These are phyloP conservation scores for Entamoeba dispar DNA, from an alignment of 208 protist species.

Conservation along the genomic window DNA sequence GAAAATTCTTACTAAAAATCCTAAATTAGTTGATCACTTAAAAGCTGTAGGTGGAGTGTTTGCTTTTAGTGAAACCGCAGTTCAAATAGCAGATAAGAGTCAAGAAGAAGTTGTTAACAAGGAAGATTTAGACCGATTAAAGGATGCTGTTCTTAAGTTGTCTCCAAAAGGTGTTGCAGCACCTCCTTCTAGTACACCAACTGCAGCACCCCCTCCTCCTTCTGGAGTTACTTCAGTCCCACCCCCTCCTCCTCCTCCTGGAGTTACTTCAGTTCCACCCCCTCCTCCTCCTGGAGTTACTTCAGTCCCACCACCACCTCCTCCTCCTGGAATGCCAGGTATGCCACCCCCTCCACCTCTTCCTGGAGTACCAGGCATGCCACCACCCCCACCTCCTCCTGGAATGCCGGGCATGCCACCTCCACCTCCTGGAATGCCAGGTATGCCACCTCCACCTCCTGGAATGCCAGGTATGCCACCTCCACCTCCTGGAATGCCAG, in stretches of 20 bases:
- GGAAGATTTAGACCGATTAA: too few relatives aligned
- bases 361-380: neutral
- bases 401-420: neutral
- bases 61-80: too few relatives aligned
- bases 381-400: neutral
- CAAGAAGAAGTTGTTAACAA: too few relatives aligned
- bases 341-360: neutral
- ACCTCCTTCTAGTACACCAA: neutral
- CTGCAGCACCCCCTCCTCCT: neutral
- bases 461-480: neutral
- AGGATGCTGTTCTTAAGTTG: too few relatives aligned
- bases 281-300: neutral
- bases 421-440: neutral
- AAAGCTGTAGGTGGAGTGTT: too few relatives aligned
- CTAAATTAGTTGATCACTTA: too few relatives aligned
- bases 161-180: neutral
- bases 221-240: neutral
- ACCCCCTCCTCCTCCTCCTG: neutral
- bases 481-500: too few relatives aligned
- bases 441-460: neutral
- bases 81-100: too few relatives aligned
- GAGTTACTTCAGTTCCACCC: neutral
- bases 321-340: neutral
- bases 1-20: too few relatives aligned
- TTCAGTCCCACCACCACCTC: neutral